Conservation (phyloP, 1,139 yeast genomes). For the Blastobotrys ciferrii region DNA sequence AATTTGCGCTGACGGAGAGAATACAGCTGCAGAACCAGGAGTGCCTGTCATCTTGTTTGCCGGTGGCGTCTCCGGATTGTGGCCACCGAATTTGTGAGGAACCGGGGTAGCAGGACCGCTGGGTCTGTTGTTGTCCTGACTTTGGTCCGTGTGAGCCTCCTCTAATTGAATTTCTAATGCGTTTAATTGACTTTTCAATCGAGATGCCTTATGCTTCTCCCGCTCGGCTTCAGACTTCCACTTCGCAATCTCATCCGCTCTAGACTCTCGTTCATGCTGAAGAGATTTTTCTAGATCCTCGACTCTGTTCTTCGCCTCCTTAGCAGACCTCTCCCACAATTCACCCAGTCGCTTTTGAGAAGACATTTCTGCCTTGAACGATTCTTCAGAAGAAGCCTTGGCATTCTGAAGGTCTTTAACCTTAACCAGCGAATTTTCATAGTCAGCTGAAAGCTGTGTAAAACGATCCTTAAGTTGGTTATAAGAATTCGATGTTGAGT, state of each 20-base stretch:
- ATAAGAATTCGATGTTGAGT: conserved; percentile 34
- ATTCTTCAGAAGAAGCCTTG: conserved; percentile 48
- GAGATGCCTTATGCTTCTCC: conserved; percentile 30
- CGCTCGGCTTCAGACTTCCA: conserved; percentile 34
- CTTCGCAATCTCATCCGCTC: conserved; percentile 32
- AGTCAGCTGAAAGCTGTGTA: conserved; percentile 38
- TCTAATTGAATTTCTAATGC: conserved; percentile 34
- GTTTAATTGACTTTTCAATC: conserved; percentile 32
- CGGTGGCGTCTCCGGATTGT: conserved; percentile 21
- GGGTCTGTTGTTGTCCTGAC: conserved; percentile 11
- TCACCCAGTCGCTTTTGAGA: conserved; percentile 63
- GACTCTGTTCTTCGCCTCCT: conserved; percentile 32
- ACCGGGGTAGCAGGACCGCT: conserved; percentile 5
- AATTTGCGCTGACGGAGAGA: conserved; percentile 46
- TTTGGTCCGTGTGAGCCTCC: conserved; percentile 24
- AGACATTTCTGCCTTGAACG: conserved; percentile 59
- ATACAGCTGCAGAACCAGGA: conserved; percentile 25
- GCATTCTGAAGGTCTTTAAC: conserved; percentile 51
- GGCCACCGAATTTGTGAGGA: background rate
- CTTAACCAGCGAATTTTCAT: conserved; percentile 42
- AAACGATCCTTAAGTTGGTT: conserved; percentile 35
- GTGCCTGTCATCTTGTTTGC: conserved; percentile 13
- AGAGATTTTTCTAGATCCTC: conserved; percentile 46
- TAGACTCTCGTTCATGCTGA: conserved; percentile 39
- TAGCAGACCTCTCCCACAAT: conserved; percentile 52